Evolutionary conservation across 1,284 basidiomycete genomes (phyloP), one percentile per base, ranked within the genome.

Genomic region (Pholiota adiposa): DNA sequence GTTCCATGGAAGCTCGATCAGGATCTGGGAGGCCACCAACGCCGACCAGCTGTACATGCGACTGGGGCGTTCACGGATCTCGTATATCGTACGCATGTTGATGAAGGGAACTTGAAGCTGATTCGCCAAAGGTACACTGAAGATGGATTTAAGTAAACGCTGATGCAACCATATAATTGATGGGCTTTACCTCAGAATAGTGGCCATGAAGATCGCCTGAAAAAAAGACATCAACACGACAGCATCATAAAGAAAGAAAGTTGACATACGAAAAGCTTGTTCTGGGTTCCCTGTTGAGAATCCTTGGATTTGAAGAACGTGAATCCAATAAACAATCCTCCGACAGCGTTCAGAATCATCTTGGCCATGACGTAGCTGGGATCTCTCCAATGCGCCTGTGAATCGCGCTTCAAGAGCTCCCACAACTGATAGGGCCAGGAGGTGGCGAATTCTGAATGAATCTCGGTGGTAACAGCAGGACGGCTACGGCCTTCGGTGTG

Each of bases 1-100:
- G 65, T 89, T 89, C 82, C 87, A 88, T 0, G 89, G 88, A 0
- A 89, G 50, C 64, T 88, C 88, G 19, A 84, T 79, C 2, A 90
- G 69, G 54, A 90, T 75, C 63, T 87, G 85, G 0, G 87, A 80
- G 0, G 85, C 82, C 55, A 88, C 62, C 27, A 95, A 82, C 0
- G 91, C 85, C 3, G 86, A 81, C 94, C 94, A 96, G 63, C 84
- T 85, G 76, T 96, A 96, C 75, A 94, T 93, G 65, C 89, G 84
- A 64, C 88, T 90, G 0, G 89, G 84, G 2, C 87, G 81, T 72
- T 93, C 92, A 31, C 91, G 83, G 31, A 87, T 83, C 67, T 92
- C 88, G 69, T 90, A 94, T 31, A 93, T 77, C 6, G 75, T 74
- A 11, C 84, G 79, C 57, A 79, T 78, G 27, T 73, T 68, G 52